A percentile compares a stretch with the other conserved stretches of the same genome.
Conservation (phyloP, 1,139 yeast genomes). For the Pichia sp. region DNA sequence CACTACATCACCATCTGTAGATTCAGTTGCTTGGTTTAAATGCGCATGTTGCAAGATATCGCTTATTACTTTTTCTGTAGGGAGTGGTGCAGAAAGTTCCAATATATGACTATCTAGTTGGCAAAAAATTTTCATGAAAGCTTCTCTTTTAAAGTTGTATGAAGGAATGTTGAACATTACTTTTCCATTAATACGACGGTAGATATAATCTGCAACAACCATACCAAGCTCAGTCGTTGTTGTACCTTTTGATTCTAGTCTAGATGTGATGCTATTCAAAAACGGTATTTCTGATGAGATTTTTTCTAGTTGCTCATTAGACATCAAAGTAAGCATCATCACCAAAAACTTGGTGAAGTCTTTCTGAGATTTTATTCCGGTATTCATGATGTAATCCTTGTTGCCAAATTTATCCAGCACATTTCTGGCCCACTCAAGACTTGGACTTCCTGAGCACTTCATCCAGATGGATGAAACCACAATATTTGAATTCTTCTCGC, state of each 20-base stretch:
- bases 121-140: constrained; percentile 16
- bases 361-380: constrained; percentile 9
- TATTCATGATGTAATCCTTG: constrained; percentile 13
- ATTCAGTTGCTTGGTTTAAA: neutral
- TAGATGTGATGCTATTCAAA: constrained; percentile 27
- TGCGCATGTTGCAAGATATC: neutral
- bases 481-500: constrained; percentile 7
- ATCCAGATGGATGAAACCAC: constrained; percentile 14
- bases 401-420: constrained; percentile 16
- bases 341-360: constrained; percentile 21
- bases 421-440: neutral
- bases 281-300: constrained; percentile 24
- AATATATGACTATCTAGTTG: neutral
- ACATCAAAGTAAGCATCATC: constrained; percentile 15
- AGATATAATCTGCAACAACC: constrained; percentile 30
- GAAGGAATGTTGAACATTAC: constrained; percentile 27
- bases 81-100: constrained; percentile 6
- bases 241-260: constrained; percentile 29
- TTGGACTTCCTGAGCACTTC: neutral
- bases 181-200: constrained; percentile 21
- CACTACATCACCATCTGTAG: neutral
- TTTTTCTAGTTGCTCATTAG: constrained; percentile 10
- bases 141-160: constrained; percentile 15
- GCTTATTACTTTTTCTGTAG: constrained; percentile 5
- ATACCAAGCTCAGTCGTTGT: constrained; percentile 29